Conservation (phyloP, 352 stramenopile species). For the Nothophytophthora sp. region DNA sequence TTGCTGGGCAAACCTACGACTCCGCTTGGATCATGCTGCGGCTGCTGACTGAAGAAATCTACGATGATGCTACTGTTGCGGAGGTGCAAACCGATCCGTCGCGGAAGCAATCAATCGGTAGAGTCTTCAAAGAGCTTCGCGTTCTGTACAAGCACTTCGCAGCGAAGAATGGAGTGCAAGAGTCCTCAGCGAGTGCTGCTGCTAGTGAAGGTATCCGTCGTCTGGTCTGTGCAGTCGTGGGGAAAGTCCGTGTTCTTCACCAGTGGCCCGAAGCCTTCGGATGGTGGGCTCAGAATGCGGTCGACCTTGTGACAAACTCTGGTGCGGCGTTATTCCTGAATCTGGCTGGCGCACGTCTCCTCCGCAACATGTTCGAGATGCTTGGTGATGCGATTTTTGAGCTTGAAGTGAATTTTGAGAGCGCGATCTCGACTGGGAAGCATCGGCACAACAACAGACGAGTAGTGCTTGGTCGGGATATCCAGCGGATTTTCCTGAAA, state of each 20-base stretch:
- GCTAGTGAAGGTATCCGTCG: slow-evolving; percentile 18
- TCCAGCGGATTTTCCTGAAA: slow-evolving; percentile 37
- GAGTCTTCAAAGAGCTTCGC: slow-evolving; percentile 15
- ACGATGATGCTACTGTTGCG: neutral
- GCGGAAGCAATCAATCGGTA: slow-evolving; percentile 8
- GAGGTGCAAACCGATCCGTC: neutral
- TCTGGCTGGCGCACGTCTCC: slow-evolving; percentile 15
- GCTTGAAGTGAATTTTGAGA: slow-evolving; percentile 8
- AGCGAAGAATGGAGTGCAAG: slow-evolving; percentile 3
- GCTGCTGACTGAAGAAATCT: slow-evolving; percentile 26
- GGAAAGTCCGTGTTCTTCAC: slow-evolving; percentile 13
- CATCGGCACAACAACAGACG: neutral
- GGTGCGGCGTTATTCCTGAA: slow-evolving; percentile 9
- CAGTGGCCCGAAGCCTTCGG: slow-evolving; percentile 13
- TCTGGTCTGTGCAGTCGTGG: slow-evolving; percentile 19
- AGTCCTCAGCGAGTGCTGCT: neutral
- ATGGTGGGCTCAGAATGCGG: slow-evolving; percentile 27
- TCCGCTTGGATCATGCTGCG: slow-evolving; percentile 25
- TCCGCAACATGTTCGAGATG: slow-evolving; percentile 19
- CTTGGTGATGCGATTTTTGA: slow-evolving; percentile 28
- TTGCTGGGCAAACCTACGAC: slow-evolving; percentile 21
- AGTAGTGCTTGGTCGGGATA: slow-evolving; percentile 20
- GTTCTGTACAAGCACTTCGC: slow-evolving; percentile 22
- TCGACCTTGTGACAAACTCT: slow-evolving; percentile 13
- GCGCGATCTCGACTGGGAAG: slow-evolving; percentile 1